Percentiles rank a stretch among this genome's conserved stretches.
Evolutionary conservation across 306 rosid genomes (phyloP).

Genomic region (Cicer bijugum): DNA sequence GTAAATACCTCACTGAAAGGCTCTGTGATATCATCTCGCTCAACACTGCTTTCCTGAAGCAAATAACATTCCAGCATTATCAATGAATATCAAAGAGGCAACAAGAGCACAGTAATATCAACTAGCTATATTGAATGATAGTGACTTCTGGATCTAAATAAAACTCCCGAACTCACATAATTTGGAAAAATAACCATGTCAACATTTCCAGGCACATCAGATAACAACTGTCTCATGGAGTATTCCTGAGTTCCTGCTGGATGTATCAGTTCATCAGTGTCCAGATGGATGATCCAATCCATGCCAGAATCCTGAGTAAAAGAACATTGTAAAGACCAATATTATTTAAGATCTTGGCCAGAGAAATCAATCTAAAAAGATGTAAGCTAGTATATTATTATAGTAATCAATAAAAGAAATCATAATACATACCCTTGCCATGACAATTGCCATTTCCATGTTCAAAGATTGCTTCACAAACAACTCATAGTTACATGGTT

Average conservation of each 20-base stretch:
- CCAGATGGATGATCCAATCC: constrained; percentile 98
- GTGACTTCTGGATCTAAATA: constrained; percentile 23
- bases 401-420: constrained; percentile 39
- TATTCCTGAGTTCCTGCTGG: constrained; percentile 79
- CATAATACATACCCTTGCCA: constrained; percentile 80
- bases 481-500: constrained; percentile 95
- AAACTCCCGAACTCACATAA: constrained; percentile 69
- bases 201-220: constrained; percentile 84
- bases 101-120: constrained; percentile 37
- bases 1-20: constrained; percentile 92
- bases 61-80: constrained; percentile 44
- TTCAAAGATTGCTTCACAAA: constrained; percentile 96
- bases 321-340: constrained; percentile 30
- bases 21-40: constrained; percentile 83
- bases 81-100: constrained; percentile 23
- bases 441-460: constrained; percentile 98
- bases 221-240: constrained; percentile 80
- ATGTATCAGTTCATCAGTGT: constrained; percentile 85
- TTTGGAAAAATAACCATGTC: constrained; percentile 95
- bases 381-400: background rate
- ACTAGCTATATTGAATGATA: constrained; percentile 14
- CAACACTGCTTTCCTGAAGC: constrained; percentile 92
- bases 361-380: constrained; percentile 11
- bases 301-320: constrained; percentile 69
- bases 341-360: constrained; percentile 7